Evolutionary conservation across 1,139 yeast genomes (phyloP).

Genomic region (Spathaspora jeffriesii): DNA sequence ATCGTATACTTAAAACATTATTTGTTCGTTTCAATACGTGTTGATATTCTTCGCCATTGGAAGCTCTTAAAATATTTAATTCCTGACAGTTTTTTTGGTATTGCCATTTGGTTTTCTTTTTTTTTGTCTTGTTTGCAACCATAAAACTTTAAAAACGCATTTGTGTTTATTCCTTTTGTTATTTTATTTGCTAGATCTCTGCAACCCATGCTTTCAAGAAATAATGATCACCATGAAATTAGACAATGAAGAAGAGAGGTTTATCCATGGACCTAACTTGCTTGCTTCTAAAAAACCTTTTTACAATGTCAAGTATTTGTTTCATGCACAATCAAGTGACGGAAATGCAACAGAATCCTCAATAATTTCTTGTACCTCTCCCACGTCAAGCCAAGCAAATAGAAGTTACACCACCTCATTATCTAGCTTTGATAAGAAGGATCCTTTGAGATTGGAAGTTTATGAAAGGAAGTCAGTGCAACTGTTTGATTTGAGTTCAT

Average conservation of each 20-base stretch:
- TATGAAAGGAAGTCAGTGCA: slow-evolving; percentile 4
- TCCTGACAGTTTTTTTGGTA: neutral
- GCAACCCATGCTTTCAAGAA: neutral
- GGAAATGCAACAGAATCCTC: slow-evolving; percentile 5
- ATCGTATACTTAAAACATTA: too few species aligned
- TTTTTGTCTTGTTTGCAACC: slow-evolving; percentile 2
- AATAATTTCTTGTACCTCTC: slow-evolving; percentile 5
- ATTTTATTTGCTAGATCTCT: neutral
- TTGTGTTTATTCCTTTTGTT: neutral
- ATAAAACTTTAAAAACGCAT: neutral
- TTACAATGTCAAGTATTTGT: slow-evolving; percentile 7
- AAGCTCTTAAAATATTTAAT: too few species aligned
- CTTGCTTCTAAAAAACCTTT: slow-evolving; percentile 2
- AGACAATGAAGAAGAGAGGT: neutral
- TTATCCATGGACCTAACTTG: neutral
- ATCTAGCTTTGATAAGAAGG: slow-evolving; percentile 5
- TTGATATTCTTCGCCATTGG: too few species aligned
- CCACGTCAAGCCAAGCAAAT: slow-evolving; percentile 7
- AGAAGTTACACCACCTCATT: slow-evolving; percentile 4
- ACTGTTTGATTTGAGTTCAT: slow-evolving; percentile 3
- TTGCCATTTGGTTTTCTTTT: neutral
- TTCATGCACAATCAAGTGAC: slow-evolving; percentile 5
- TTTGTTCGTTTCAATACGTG: too few species aligned
- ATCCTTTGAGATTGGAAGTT: slow-evolving; percentile 5
- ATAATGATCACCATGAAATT: slow-evolving; percentile 2